Base-by-base conservation (phyloP, 2,329 filamentous ascomycete genomes). In the Elsinoe arachidis region DNA sequence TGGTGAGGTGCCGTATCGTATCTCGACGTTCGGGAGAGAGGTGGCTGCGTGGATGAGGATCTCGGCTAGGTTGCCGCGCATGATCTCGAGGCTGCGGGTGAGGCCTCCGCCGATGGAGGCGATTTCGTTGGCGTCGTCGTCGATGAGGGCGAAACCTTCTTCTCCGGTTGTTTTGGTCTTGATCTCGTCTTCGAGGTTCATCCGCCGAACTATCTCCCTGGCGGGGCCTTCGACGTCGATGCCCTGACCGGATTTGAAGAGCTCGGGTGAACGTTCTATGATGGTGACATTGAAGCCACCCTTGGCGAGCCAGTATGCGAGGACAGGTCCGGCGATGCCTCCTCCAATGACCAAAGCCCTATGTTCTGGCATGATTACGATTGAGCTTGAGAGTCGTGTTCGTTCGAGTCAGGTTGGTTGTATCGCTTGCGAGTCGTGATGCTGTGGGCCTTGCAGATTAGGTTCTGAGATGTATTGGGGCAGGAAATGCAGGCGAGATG, bases 1-100 rank as follows among this genome's bases (percentile, higher is more conserved):
- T 26, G 67, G 58, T 14, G 57, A 61, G 2, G 60, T 63, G 41
- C 58, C 59, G 49, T 64, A 65, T 6, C 61, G 6, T 46, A 66
- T 66, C 19, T 63, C 35, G 9, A 65, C 62, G 6, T 62, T 58
- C 3, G 60, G 61, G 14, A 44, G 52, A 5, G 56, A 46, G 23
- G 60, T 65, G 4, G 62, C 62, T 15, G 58, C 62, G 4, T 64
- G 56, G 5, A 77, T 72, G 0, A 82, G 58, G 1, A 82, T 62
- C 1, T 62, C 64, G 11, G 73, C 75, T 30, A 83, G 61, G 55
- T 81, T 77, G 0, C 77, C 79, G 7, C 80, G 69, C 72, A 82
- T 75, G 49, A 83, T 81, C 58, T 68, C 65, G 17, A 66, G 61
- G 21, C 64, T 64, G 15, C 62, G 59, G 9, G 64, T 66, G 12